phyloP scores from a whole-genome alignment of 495 filamentous ascomycete genomes.

The Schizothecium vesticola region DNA sequence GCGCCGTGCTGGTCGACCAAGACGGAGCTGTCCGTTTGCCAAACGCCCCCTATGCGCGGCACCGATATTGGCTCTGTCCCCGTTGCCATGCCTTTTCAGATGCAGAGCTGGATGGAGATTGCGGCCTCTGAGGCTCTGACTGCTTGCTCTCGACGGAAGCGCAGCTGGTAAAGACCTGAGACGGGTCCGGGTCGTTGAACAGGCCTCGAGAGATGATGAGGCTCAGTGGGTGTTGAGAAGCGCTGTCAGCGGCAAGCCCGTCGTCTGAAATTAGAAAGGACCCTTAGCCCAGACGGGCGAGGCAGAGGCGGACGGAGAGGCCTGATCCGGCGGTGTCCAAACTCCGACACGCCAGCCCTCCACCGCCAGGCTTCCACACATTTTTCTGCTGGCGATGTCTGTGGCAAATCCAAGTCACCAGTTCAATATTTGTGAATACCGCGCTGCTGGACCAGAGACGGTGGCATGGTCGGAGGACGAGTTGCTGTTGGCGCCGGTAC shows the following conservation, averaged over 20 bases:
- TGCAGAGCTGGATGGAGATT: not conserved
- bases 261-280: slow-evolving; percentile 2
- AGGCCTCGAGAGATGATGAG: slow-evolving; percentile 16
- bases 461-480: not conserved
- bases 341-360: not conserved
- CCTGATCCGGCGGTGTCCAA: not conserved
- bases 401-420: no score
- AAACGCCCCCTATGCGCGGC: not conserved
- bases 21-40: not conserved
- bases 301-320: not conserved
- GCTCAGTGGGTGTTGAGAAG: slow-evolving; percentile 21
- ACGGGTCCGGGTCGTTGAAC: slow-evolving; percentile 25
- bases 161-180: not conserved
- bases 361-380: not conserved
- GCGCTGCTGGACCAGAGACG: not conserved
- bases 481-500: not conserved
- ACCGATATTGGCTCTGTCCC: not conserved
- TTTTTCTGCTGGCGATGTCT: no score
- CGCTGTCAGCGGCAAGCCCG: slow-evolving; percentile 17
- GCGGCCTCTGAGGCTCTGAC: no score
- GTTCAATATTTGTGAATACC: not conserved
- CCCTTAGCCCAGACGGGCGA: not conserved
- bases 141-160: not conserved
- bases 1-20: not conserved
- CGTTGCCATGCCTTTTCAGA: not conserved